Base-by-base conservation (phyloP, 23 red algal species). In the Gracilaria gracilis region DNA sequence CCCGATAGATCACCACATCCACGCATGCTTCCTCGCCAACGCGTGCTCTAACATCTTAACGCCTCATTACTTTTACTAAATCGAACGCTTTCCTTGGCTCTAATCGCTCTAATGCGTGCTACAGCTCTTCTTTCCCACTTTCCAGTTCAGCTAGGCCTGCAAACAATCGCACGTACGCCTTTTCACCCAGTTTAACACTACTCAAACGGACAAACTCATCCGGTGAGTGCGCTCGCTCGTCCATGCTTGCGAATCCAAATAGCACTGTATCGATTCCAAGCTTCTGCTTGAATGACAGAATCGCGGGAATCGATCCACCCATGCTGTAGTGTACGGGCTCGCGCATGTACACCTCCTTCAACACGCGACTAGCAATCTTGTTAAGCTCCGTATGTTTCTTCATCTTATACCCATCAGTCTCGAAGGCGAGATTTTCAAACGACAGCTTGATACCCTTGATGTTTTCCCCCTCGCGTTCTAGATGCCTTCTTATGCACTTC, bases 211-310 rank as follows among this genome's bases (percentile, higher is more conserved):
- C 72, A 71, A 88, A 96, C 54, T 96, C 95, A 64, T 96, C 79
- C 16, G 95, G 95, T 31, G 89, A 88, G 24, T 96, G 95, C 29
- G 91, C 85, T 48, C 83, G 84, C 67, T 96, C 95, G 46, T 96
- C 95, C 19, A 57, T 42, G 70, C 59, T 66, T 9, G 70, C 95
- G 73, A 96, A 96, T 16, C 88, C 95, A 73, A 96, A 93, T 53
- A 96, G 51, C 47, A 79, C 78, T 46, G 95, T 79, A 9, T 92
- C 89, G 9, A 92, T 49, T 31, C 70, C 50, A 16, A 96, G 74
- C 33, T 80, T 42, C 69, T 87, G 37, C 33, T 85, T 84, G 15
- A 96, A 33, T 4, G 57, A 57, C n/a, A 48, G 51, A 48, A 92
- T 13, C 57, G 89, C 70, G 16, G 95, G 95, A 53, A 96, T 96